Conservation (phyloP, 2,329 filamentous ascomycete species). For the Ophiostoma triangulosporum region DNA sequence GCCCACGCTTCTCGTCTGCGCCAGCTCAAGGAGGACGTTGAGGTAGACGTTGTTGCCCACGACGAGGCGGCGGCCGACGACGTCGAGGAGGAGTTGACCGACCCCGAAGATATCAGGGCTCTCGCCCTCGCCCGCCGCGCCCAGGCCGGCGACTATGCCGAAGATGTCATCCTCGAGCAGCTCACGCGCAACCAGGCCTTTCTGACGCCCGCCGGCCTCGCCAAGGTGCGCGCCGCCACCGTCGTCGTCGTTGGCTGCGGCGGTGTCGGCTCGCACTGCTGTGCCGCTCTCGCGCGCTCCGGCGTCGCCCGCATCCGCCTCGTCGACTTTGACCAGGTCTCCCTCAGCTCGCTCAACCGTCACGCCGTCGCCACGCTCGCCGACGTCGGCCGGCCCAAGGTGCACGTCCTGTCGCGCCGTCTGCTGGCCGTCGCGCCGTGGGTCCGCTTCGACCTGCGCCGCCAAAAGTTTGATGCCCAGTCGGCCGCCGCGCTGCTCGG, state of each 20-base stretch:
- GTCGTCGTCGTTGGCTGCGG: slow-evolving; percentile 86
- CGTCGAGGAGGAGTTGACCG: slow-evolving; percentile 38
- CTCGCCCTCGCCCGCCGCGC: slow-evolving; percentile 45
- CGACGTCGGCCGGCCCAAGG: slow-evolving; percentile 88
- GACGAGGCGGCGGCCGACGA: slow-evolving; percentile 15
- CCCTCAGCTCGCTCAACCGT: slow-evolving; percentile 84
- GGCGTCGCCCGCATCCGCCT: slow-evolving; percentile 79
- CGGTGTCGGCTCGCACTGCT: slow-evolving; percentile 86
- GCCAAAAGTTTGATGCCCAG: slow-evolving; percentile 64
- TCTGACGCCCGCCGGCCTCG: slow-evolving; percentile 66
- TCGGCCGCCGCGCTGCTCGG: slow-evolving; percentile 55
- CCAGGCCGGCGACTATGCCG: slow-evolving; percentile 50
- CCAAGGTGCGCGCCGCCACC: slow-evolving; percentile 66
- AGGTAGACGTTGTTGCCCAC: slow-evolving; percentile 19
- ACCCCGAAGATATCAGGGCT: slow-evolving; percentile 49
- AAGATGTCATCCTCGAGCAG: slow-evolving; percentile 85
- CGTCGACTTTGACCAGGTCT: slow-evolving; percentile 96
- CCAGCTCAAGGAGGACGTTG: slow-evolving; percentile 46
- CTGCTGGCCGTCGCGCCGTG: slow-evolving; percentile 82
- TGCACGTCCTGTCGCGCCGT: slow-evolving; percentile 65
- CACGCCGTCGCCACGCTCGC: slow-evolving; percentile 89
- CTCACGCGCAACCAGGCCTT: slow-evolving; percentile 88
- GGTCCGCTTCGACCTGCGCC: slow-evolving; percentile 75
- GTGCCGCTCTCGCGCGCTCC: slow-evolving; percentile 72
- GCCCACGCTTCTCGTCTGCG: slow-evolving; percentile 39